phyloP scores from a whole-genome alignment of 129 eudicot genomes.

The Apium graveolens region DNA sequence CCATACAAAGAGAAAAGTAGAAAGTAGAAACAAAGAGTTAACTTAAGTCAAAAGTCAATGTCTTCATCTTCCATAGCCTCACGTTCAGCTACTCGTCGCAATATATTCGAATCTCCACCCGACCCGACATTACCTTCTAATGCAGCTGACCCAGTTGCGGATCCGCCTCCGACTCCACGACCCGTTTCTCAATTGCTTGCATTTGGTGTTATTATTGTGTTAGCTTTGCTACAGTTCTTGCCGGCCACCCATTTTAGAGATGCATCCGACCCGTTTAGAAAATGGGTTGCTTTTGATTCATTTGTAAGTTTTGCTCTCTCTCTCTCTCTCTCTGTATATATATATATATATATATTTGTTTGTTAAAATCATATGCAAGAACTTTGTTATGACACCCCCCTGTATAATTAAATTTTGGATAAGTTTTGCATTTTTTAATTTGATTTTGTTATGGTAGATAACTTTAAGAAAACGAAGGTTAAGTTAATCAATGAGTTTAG shows the following conservation, averaged over 20 bases:
- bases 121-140: constrained; percentile 11
- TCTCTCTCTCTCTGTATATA: no score
- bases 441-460: background rate
- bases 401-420: background rate
- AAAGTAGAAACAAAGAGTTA: no score
- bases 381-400: background rate
- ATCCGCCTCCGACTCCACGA: constrained; percentile 12
- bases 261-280: constrained; percentile 13
- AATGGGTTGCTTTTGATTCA: constrained; percentile 10
- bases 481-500: background rate
- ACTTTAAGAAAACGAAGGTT: background rate
- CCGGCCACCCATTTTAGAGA: constrained; percentile 18
- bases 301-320: constrained; percentile 3
- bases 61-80: constrained; percentile 8
- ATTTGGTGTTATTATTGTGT: constrained; percentile 2
- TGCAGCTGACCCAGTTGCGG: background rate
- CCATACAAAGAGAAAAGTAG: no score
- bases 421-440: background rate
- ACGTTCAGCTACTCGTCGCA: constrained; percentile 12
- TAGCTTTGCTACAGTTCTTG: constrained; percentile 12
- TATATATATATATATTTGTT: no score
- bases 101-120: background rate
- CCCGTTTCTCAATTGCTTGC: constrained; percentile 15
- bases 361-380: background rate
- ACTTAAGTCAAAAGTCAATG: background rate